Percentiles rank a stretch among this genome's conserved stretches.
phyloP scores from a whole-genome alignment of 2,329 filamentous ascomycete genomes.

The Sarocladium oryzae region DNA sequence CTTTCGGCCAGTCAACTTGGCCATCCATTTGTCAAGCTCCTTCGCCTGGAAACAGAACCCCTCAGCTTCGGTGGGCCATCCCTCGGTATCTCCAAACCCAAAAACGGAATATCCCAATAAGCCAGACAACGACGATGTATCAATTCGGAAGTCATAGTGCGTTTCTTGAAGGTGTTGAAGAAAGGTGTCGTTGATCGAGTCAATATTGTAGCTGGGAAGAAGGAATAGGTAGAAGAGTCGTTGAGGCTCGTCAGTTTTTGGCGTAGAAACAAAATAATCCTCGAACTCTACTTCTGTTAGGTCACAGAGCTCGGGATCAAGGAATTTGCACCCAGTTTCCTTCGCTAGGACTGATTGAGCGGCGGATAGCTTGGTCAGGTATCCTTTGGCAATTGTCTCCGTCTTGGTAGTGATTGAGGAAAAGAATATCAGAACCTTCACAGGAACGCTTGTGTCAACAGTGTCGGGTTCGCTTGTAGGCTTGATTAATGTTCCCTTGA shows the following conservation, averaged over 20 bases:
- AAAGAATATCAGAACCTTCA: conserved; percentile 79
- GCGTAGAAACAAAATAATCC: conserved; percentile 78
- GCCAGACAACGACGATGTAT: conserved; percentile 72
- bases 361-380: conserved; percentile 49
- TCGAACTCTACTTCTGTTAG: conserved; percentile 86
- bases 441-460: conserved; percentile 33
- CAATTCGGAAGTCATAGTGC: conserved; percentile 93
- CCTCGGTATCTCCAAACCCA: conserved; percentile 84
- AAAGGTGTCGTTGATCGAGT: conserved; percentile 83
- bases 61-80: conserved; percentile 84
- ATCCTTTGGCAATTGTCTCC: conserved; percentile 61
- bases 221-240: conserved; percentile 74
- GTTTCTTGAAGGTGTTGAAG: conserved; percentile 84
- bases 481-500: conserved; percentile 36
- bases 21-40: conserved; percentile 92
- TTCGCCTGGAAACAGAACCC: conserved; percentile 92
- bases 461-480: conserved; percentile 18
- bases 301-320: conserved; percentile 63
- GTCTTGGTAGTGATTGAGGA: conserved; percentile 83
- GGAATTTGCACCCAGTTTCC: conserved; percentile 31
- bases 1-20: conserved; percentile 81
- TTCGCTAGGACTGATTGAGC: conserved; percentile 44
- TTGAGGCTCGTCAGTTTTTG: conserved; percentile 47
- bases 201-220: conserved; percentile 90
- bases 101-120: conserved; percentile 88